These are phyloP conservation scores for Protomyces pachydermus DNA, from an alignment of 1,139 yeast genomes.

Conservation along the genomic window DNA sequence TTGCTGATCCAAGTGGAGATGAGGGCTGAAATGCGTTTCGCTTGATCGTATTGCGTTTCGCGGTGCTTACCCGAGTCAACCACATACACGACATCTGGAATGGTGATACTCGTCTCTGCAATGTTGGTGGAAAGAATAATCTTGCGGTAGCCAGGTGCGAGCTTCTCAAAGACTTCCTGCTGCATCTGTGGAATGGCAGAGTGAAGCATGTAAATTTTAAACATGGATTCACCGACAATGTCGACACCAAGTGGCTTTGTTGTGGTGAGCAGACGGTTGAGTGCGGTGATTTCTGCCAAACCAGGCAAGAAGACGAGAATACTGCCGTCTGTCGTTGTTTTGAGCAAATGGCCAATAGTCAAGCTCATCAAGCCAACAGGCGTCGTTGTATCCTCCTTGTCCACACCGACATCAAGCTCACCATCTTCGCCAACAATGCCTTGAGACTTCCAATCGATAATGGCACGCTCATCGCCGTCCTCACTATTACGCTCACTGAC, in stretches of 20 bases:
- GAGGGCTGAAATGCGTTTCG: conserved; percentile 57
- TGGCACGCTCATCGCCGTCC: conserved; percentile 9
- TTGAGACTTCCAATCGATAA: conserved; percentile 25
- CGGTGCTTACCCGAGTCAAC: conserved; percentile 73
- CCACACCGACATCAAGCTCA: conserved; percentile 15
- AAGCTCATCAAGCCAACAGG: conserved; percentile 28
- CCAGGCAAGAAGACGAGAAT: conserved; percentile 74
- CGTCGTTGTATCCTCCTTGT: conserved; percentile 19
- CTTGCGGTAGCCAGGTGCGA: conserved; percentile 52
- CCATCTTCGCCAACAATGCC: conserved; percentile 21
- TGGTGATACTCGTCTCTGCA: conserved; percentile 68
- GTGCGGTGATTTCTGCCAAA: conserved; percentile 66
- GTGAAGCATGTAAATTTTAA: conserved; percentile 55
- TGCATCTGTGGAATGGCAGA: conserved; percentile 69
- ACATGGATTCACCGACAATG: conserved; percentile 43
- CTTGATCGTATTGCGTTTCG: conserved; percentile 56
- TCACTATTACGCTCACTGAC: conserved; percentile 10
- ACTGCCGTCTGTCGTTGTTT: conserved; percentile 40
- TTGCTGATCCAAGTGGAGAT: conserved; percentile 70
- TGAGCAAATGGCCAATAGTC: conserved; percentile 24
- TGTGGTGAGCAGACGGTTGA: conserved; percentile 55
- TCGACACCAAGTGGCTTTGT: conserved; percentile 46
- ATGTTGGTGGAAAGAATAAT: conserved; percentile 75
- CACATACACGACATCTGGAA: conserved; percentile 79
- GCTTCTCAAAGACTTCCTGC: conserved; percentile 53